phyloP scores from a whole-genome alignment of 2,329 filamentous ascomycete species.

The Pseudogymnoascus sp. region DNA sequence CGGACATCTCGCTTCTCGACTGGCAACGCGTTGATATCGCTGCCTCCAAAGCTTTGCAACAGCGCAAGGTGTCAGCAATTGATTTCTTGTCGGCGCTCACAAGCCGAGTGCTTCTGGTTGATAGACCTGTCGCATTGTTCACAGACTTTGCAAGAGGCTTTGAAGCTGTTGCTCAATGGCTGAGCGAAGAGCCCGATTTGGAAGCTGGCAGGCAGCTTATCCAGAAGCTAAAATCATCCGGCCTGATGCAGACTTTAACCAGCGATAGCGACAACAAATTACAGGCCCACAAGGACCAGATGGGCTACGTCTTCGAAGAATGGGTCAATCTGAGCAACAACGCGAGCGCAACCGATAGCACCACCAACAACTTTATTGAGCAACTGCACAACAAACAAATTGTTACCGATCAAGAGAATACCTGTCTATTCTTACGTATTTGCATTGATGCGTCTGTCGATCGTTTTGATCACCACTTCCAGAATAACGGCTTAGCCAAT shows the following conservation, averaged over 20 bases:
- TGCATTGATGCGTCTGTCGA: conserved; percentile 73
- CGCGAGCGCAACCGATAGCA: conserved; percentile 64
- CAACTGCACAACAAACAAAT: conserved; percentile 71
- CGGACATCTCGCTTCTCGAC: conserved; percentile 46
- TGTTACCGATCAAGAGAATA: conserved; percentile 66
- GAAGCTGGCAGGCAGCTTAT: conserved; percentile 63
- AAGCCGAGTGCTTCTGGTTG: conserved; percentile 69
- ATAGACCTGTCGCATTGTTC: conserved; percentile 68
- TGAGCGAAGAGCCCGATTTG: conserved; percentile 61
- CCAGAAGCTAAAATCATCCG: conserved; percentile 48
- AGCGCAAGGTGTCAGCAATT: conserved; percentile 62
- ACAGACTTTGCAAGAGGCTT: conserved; percentile 80
- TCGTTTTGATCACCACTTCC: conserved; percentile 63
- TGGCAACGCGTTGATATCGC: conserved; percentile 61
- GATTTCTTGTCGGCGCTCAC: conserved; percentile 74
- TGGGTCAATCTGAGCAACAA: conserved; percentile 81
- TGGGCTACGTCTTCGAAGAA: conserved; percentile 93
- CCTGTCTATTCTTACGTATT: conserved; percentile 69
- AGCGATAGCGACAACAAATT: conserved; percentile 47
- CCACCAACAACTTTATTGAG: conserved; percentile 66
- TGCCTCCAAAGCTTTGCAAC: conserved; percentile 62
- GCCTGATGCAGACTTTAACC: conserved; percentile 44
- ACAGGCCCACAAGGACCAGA: conserved; percentile 63
- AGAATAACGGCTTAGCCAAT: conserved; percentile 47
- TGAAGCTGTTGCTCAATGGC: conserved; percentile 73